Percentiles rank a stretch among this genome's conserved stretches.
Conservation (phyloP, 192 early-diverging fungal species). For the Neocallimastix lanati region DNA sequence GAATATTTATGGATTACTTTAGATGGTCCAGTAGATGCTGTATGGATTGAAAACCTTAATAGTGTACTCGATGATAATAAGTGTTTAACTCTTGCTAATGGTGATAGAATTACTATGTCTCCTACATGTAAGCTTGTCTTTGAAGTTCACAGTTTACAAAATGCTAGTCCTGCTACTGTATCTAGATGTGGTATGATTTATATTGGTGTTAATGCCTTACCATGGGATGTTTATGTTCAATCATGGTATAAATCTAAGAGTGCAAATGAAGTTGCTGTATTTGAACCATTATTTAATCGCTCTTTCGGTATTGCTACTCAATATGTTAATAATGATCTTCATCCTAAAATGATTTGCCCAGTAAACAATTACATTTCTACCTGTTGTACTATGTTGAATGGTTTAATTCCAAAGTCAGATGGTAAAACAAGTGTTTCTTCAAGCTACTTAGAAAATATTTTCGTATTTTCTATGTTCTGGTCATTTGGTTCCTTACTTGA, state of each 20-base stretch:
- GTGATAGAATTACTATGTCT: slow-evolving; percentile 44
- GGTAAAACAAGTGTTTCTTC: slow-evolving; percentile 25
- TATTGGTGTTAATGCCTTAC: slow-evolving; percentile 39
- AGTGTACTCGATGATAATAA: slow-evolving; percentile 47
- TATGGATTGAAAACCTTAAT: slow-evolving; percentile 40
- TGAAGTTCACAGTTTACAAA: slow-evolving; percentile 37
- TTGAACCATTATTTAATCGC: slow-evolving; percentile 28
- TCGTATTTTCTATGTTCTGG: slow-evolving; percentile 42
- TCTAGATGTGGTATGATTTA: slow-evolving; percentile 52
- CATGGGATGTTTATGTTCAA: slow-evolving; percentile 45
- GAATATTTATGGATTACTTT: slow-evolving; percentile 38
- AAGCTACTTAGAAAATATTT: slow-evolving; percentile 32
- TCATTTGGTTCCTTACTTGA: slow-evolving; percentile 33
- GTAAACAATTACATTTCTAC: slow-evolving; percentile 28
- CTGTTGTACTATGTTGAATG: slow-evolving; percentile 23
- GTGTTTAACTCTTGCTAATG: slow-evolving; percentile 44
- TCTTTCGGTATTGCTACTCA: slow-evolving; percentile 19
- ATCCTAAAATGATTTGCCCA: slow-evolving; percentile 39
- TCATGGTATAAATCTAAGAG: slow-evolving; percentile 37
- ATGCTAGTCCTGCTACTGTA: slow-evolving; percentile 41
- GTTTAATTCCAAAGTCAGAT: slow-evolving; percentile 36
- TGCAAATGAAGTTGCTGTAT: slow-evolving; percentile 25
- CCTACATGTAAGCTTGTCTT: slow-evolving; percentile 37
- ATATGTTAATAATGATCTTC: slow-evolving; percentile 24
- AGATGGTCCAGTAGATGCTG: slow-evolving; percentile 46